These are phyloP conservation scores for Hypoxylon sp. DNA, from an alignment of 2,329 filamentous ascomycete species.

Conservation along the genomic window DNA sequence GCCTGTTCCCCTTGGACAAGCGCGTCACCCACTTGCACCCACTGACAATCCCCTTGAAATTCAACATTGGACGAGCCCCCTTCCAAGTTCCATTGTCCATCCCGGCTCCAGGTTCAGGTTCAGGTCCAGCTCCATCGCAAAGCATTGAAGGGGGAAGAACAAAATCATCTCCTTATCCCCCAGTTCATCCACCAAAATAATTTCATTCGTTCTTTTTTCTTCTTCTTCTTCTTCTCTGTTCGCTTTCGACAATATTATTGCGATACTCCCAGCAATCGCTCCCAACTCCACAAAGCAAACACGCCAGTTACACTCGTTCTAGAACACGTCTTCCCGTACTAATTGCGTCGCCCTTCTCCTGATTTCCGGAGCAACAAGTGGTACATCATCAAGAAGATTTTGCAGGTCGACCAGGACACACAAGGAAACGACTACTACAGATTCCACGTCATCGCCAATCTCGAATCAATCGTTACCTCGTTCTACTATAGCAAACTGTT, in stretches of 20 bases:
- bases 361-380: slow-evolving; percentile 12
- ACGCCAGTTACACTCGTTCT: slow-evolving; percentile 31
- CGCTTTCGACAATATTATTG: slow-evolving; percentile 1
- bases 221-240: not conserved
- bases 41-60: slow-evolving; percentile 30
- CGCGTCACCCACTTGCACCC: slow-evolving; percentile 28
- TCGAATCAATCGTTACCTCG: slow-evolving; percentile 7
- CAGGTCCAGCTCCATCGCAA: slow-evolving; percentile 20
- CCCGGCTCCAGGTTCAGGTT: slow-evolving; percentile 26
- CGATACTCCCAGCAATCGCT: slow-evolving; percentile 5
- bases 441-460: slow-evolving; percentile 8
- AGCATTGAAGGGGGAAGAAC: slow-evolving; percentile 31
- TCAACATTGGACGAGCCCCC: slow-evolving; percentile 35
- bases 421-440: slow-evolving; percentile 10
- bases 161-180: slow-evolving; percentile 32
- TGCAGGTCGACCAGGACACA: slow-evolving; percentile 17
- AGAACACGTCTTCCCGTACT: slow-evolving; percentile 14
- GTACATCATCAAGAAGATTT: slow-evolving; percentile 21
- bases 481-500: slow-evolving; percentile 13
- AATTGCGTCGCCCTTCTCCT: slow-evolving; percentile 25
- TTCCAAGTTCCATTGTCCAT: slow-evolving; percentile 34
- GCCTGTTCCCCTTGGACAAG: slow-evolving; percentile 18
- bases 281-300: slow-evolving; percentile 19
- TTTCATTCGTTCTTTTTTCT: slow-evolving; percentile 29
- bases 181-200: slow-evolving; percentile 23